Conservation (phyloP, 306 rosid species). For the Sesbania bispinosa region DNA sequence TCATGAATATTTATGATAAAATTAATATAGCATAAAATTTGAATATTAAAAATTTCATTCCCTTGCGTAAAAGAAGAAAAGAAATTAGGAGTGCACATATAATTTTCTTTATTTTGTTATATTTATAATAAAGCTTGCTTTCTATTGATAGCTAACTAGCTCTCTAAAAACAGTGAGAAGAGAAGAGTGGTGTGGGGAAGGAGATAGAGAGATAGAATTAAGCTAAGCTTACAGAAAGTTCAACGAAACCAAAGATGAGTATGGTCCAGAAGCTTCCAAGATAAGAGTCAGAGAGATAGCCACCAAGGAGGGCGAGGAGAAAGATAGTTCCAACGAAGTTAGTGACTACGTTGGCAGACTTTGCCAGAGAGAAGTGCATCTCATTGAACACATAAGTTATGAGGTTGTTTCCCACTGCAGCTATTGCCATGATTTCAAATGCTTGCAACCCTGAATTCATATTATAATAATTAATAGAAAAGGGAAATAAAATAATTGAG, state of each 20-base stretch:
- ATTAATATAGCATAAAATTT: too few relatives aligned
- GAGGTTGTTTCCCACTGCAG: constrained; percentile 98
- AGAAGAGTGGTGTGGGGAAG: too few relatives aligned
- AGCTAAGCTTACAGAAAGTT: constrained; percentile 77
- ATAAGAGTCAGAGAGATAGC: constrained; percentile 85
- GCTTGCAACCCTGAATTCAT: constrained; percentile 70
- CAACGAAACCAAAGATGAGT: constrained; percentile 85
- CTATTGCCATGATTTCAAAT: constrained; percentile 97
- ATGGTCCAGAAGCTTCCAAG: constrained; percentile 97
- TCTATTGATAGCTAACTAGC: too few relatives aligned
- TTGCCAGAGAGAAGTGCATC: constrained; percentile 86
- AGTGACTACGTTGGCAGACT: constrained; percentile 84
- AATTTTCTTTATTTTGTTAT: too few relatives aligned
- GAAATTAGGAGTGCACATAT: too few relatives aligned
- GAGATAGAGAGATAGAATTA: too few relatives aligned
- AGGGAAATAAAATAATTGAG: not conserved
- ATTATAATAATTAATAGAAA: not conserved
- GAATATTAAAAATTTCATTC: too few relatives aligned
- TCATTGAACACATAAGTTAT: constrained; percentile 85
- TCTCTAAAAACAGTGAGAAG: too few relatives aligned
- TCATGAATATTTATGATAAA: too few relatives aligned
- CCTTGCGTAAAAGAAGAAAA: too few relatives aligned
- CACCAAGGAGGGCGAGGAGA: constrained; percentile 89
- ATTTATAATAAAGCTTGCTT: too few relatives aligned
- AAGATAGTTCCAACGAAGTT: constrained; percentile 97